phyloP scores from a whole-genome alignment of 305 asterid genomes.

The Fraxinus paxiana region DNA sequence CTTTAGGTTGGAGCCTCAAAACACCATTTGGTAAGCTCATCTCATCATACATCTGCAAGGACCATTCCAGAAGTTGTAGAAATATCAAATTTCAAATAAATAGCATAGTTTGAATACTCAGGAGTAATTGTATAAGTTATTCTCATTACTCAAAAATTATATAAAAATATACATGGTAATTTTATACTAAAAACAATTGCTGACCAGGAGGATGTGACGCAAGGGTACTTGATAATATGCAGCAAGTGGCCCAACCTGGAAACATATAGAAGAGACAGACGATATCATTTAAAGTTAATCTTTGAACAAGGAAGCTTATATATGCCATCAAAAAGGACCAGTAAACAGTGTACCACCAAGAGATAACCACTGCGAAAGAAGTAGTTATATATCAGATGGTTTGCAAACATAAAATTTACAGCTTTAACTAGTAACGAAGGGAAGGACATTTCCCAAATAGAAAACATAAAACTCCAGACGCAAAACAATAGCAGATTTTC shows the following conservation, averaged over 20 bases:
- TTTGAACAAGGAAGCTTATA: not conserved
- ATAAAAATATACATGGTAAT: not conserved
- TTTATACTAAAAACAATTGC: constrained; percentile 7
- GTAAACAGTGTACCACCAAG: not conserved
- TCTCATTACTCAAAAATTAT: not conserved
- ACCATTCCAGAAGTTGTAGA: not conserved
- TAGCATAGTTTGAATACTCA: not conserved
- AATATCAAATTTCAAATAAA: constrained; percentile 1
- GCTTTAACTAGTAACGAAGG: not conserved
- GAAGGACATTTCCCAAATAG: not conserved
- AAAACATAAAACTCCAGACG: not conserved
- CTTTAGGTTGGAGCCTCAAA: constrained; percentile 85
- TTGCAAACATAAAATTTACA: not conserved
- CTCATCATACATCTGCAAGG: constrained; percentile 72
- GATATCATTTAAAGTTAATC: not conserved
- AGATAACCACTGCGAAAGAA: not conserved
- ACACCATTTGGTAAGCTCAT: constrained; percentile 92
- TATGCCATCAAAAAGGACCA: not conserved
- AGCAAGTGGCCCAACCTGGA: constrained; percentile 92
- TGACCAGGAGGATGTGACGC: constrained; percentile 87
- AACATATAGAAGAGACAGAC: constrained; percentile 9
- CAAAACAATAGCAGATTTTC: not conserved
- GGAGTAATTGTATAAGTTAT: constrained; percentile 6
- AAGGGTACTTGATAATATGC: constrained; percentile 87
- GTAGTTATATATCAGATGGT: not conserved